Evolutionary conservation across 768 basidiomycete genomes (phyloP), one percentile per base, ranked within the genome.

Genomic region (Lentinula detonsa): DNA sequence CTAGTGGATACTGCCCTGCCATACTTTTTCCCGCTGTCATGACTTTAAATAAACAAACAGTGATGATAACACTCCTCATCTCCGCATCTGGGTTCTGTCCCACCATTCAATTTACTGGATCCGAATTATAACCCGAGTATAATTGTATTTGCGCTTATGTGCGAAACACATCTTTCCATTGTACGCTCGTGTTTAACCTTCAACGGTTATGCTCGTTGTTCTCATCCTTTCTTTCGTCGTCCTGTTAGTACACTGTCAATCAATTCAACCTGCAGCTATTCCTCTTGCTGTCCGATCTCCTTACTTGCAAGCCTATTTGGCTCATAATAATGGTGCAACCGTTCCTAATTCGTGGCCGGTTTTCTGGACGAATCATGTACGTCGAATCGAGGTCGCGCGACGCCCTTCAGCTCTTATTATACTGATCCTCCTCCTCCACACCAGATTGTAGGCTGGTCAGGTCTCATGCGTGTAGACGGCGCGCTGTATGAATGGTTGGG

Each of bases 271-370:
- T 3, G 57, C 68, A 23, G 63, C 64, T 1, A 63, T 68, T 50
- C 70, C 70, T 1, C 64, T 70, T n/a, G 70, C 70, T 18, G 68
- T 70, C 31, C 63, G 67, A 23, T 63, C 66, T 34, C 69, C 70
- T 21, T 70, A 67, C 56, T 60, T 70, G 8, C 65, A 65, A n/a
- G 55, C 61, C 18, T 68, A 64, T 59, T 11, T 61, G 13, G 45
- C 23, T 48, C 51, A 23, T 8, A 48, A 59, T 28, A 39, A 15
- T 57, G 18, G n/a, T 13, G 33, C 42, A 35, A 35, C 28, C 10
- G 55, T 21, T 49, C 33, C 59, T n/a, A 45, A 60, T 31, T 42
- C 61, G 39, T 63, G 64, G 60, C 61, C 63, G 13, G 48, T 37
- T 9, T 63, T 65, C n/a, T 67, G 67, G 65, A 64, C 63, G 45